A percentile compares a stretch with the other conserved stretches of the same genome.
Conservation (phyloP, 306 rosid genomes). For the Inga oerstediana region DNA sequence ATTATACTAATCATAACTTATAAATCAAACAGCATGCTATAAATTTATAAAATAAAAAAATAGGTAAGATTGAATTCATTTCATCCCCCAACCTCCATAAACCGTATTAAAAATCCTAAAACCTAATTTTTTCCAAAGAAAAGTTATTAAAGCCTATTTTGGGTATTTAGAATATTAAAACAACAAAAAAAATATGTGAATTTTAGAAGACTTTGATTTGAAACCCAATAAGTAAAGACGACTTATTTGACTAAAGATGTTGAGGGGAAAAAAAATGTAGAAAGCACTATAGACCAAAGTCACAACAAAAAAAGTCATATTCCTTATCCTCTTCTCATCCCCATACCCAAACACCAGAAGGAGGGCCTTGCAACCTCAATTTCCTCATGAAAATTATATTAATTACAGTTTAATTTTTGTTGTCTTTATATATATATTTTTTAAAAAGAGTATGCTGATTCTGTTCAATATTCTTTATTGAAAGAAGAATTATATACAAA, state of each 20-base stretch:
- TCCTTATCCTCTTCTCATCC: not conserved
- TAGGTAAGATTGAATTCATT: no score
- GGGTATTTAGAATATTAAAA: not conserved
- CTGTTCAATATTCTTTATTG: not conserved
- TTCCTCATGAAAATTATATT: not conserved
- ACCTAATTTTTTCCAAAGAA: not conserved
- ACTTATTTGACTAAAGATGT: not conserved
- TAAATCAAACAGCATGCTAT: no score
- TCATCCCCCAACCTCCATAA: not conserved
- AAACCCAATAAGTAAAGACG: not conserved
- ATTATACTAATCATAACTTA: no score
- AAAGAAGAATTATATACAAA: not conserved
- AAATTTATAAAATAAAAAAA: no score
- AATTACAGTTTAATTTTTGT: not conserved
- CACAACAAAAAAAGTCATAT: not conserved
- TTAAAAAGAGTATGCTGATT: not conserved
- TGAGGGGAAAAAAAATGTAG: not conserved
- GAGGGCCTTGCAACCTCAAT: not conserved
- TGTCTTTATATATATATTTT: not conserved
- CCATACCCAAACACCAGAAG: not conserved
- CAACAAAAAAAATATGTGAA: not conserved
- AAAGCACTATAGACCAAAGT: not conserved
- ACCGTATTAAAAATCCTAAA: not conserved
- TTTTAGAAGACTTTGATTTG: not conserved
- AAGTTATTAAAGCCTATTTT: not conserved